A percentile compares a stretch with the other conserved stretches of the same genome.
phyloP scores from a whole-genome alignment of 306 rosid species.

The Medicago lupulina region DNA sequence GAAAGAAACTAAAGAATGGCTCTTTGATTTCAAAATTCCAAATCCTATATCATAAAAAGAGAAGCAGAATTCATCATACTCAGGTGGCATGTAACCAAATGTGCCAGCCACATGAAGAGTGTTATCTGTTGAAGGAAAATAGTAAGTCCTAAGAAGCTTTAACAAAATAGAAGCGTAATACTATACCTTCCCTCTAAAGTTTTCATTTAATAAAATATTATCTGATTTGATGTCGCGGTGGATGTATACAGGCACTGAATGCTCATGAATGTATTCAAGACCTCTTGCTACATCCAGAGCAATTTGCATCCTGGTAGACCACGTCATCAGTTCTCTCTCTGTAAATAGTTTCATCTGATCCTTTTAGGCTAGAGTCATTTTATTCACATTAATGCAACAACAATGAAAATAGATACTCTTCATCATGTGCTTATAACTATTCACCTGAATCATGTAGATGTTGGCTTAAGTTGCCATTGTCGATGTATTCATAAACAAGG shows the following conservation, averaged over 20 bases:
- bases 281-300: constrained; percentile 94
- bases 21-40: background rate
- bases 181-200: constrained; percentile 64
- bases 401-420: background rate
- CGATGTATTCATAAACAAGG: constrained; percentile 85
- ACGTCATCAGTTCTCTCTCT: constrained; percentile 73
- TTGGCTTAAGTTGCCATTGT: constrained; percentile 80
- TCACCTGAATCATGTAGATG: constrained; percentile 80
- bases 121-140: constrained; percentile 48
- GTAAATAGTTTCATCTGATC: constrained; percentile 6
- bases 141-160: constrained; percentile 1
- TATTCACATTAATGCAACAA: background rate
- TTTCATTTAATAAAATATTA: constrained; percentile 77
- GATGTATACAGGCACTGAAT: constrained; percentile 83
- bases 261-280: constrained; percentile 92
- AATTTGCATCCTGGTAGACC: constrained; percentile 84
- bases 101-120: constrained; percentile 76
- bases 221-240: constrained; percentile 95
- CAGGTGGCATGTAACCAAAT: constrained; percentile 97
- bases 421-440: background rate
- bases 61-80: constrained; percentile 55
- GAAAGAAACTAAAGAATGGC: background rate
- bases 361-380: no score
- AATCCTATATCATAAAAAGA: background rate
- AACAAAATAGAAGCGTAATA: background rate